Base-by-base conservation (phyloP, 2,329 filamentous ascomycete genomes). In the Colletotrichum orchidophilum region DNA sequence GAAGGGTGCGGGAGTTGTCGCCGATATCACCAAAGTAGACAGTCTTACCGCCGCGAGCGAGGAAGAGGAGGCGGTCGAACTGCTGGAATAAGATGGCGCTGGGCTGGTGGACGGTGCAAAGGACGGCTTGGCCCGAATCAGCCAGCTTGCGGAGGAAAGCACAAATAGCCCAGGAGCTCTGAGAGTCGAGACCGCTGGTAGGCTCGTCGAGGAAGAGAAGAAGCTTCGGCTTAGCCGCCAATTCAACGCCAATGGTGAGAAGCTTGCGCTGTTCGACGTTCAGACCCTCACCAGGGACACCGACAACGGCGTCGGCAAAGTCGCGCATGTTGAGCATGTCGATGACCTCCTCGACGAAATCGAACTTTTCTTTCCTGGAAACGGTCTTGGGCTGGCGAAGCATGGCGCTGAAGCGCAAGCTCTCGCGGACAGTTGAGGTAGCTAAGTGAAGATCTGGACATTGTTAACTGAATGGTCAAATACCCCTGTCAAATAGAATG, bases 21-120 rank as follows among this genome's bases (percentile, higher is more conserved):
- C 91, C 91, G 50, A 93, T 89, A 2, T 92, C 84, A 8, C 91
- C 91, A 78, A 93, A 93, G 76, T 93, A 93, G 1, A 93, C 90
- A 0, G 90, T 92, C 76, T 86, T 89, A 1, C 91, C 91, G 46
- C 91, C 91, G 66, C 83, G 86, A 9, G 90, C 89, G 3, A 93
- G 84, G 79, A 93, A 90, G 0, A 92, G 81, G 2, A 92, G 81
- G 1, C 87, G 86, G 72, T 92, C 91, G 63, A 92, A 88, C 53
- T 84, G 80, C 70, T 86, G 82, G 75, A 89, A 89, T 4, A 89
- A 78, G 52, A 87, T 83, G 0, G 86, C 86, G 6, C 82, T 85
- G 0, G 87, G 87, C 73, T 89, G 87, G 75, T 89, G 87, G 15
- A 89, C 86, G 0, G 87, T 89, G 63, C 86, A 87, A 0, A 89